Evolutionary conservation across 768 basidiomycete genomes (phyloP).

Genomic region (Pleurotus djamor): DNA sequence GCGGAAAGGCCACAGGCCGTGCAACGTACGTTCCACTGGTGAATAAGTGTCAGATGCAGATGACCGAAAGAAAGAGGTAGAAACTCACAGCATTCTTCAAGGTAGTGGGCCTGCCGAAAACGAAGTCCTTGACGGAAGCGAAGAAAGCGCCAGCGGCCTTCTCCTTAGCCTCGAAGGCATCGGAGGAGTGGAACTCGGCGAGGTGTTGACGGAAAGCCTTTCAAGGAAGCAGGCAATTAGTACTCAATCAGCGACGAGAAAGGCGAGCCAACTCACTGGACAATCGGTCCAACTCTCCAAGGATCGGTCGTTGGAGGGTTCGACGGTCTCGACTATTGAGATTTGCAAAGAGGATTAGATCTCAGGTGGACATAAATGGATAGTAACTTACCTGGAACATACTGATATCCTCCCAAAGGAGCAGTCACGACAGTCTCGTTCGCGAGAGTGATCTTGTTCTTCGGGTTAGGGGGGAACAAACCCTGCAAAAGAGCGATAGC

Average conservation of each 20-base stretch:
- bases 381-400: constrained; percentile 61
- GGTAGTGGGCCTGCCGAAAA: constrained; percentile 64
- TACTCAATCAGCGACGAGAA: neutral
- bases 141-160: constrained; percentile 66
- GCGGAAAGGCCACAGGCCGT: neutral
- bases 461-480: constrained; percentile 76
- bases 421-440: constrained; percentile 71
- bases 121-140: constrained; percentile 61
- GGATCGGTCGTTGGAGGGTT: constrained; percentile 78
- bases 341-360: neutral
- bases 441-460: constrained; percentile 74
- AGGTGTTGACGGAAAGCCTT: constrained; percentile 69
- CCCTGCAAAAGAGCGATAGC: constrained; percentile 85
- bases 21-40: constrained; percentile 71
- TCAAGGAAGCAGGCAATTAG: neutral
- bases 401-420: constrained; percentile 84
- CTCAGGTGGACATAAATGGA: neutral
- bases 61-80: neutral
- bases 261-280: constrained; percentile 30
- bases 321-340: constrained; percentile 74
- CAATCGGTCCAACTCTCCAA: constrained; percentile 76
- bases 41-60: constrained; percentile 12
- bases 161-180: constrained; percentile 60
- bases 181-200: constrained; percentile 55
- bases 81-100: constrained; percentile 67